Evolutionary conservation across 768 basidiomycete species (phyloP).

Genomic region (Phanerodontia chrysosporium): DNA sequence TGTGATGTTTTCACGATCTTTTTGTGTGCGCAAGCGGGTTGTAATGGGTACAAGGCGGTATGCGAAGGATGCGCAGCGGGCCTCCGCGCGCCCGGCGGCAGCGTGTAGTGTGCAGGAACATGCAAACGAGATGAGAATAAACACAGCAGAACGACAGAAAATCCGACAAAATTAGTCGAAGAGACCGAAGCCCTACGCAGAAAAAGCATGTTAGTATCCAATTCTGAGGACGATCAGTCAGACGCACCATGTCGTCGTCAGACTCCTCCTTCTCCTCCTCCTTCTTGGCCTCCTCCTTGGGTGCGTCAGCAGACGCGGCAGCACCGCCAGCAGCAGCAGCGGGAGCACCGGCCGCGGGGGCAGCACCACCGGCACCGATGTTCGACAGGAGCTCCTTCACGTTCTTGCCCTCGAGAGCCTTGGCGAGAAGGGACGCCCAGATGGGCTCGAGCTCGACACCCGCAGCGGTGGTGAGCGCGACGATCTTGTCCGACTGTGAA

Average conservation of each 20-base stretch:
- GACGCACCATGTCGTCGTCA: slow-evolving; percentile 84
- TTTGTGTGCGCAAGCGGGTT: slow-evolving; percentile 5
- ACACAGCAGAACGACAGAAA: slow-evolving; percentile 11
- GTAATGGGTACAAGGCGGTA: slow-evolving; percentile 10
- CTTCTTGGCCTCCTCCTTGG: slow-evolving; percentile 76
- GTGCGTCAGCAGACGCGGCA: slow-evolving; percentile 57
- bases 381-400: slow-evolving; percentile 93
- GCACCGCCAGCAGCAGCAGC: slow-evolving; percentile 24
- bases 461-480: slow-evolving; percentile 80
- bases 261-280: slow-evolving; percentile 88
- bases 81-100: slow-evolving; percentile 3
- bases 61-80: slow-evolving; percentile 1
- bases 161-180: slow-evolving; percentile 68
- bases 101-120: slow-evolving; percentile 6
- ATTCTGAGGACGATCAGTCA: background rate
- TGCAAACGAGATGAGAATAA: background rate
- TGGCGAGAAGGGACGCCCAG: slow-evolving; percentile 96
- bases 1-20: slow-evolving; percentile 7
- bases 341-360: slow-evolving; percentile 50
- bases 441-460: slow-evolving; percentile 88
- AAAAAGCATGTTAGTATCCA: background rate
- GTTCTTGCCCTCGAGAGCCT: slow-evolving; percentile 97
- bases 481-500: slow-evolving; percentile 84
- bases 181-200: slow-evolving; percentile 85
- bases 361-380: slow-evolving; percentile 90